Evolutionary conservation across 306 rosid species (phyloP).

Genomic region (Phaseolus lunatus): DNA sequence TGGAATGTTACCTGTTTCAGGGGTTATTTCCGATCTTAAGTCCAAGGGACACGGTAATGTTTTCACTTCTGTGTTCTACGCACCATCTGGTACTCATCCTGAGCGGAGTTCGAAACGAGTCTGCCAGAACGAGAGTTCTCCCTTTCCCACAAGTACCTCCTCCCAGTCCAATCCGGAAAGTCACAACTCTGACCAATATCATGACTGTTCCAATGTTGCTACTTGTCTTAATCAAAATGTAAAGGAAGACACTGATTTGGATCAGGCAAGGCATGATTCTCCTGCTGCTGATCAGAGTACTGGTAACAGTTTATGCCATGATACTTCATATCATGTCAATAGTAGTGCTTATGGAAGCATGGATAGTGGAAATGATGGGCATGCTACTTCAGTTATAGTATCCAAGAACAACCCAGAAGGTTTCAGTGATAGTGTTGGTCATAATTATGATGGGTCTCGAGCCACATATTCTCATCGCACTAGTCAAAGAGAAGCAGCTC

Average conservation of each 20-base stretch:
- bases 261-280: conserved; percentile 48
- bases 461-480: conserved; percentile 49
- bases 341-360: conserved; percentile 50
- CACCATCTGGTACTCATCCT: conserved; percentile 48
- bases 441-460: conserved; percentile 48
- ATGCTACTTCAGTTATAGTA: conserved; percentile 41
- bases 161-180: conserved; percentile 50
- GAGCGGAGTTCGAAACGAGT: conserved; percentile 43
- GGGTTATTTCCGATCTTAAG: conserved; percentile 37
- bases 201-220: conserved; percentile 44
- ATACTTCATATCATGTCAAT: conserved; percentile 37
- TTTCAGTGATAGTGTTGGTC: conserved; percentile 40
- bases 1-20: conserved; percentile 46
- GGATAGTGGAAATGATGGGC: conserved; percentile 54
- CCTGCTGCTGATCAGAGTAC: conserved; percentile 51
- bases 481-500: conserved; percentile 80
- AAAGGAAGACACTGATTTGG: conserved; percentile 40
- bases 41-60: conserved; percentile 37
- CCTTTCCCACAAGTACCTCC: conserved; percentile 48
- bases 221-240: conserved; percentile 40
- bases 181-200: conserved; percentile 49
- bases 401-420: conserved; percentile 47
- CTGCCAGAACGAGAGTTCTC: conserved; percentile 51
- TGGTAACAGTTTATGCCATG: conserved; percentile 49
- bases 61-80: conserved; percentile 48